phyloP scores from a whole-genome alignment of 441 rosid genomes.

The Euphorbia celastroides region DNA sequence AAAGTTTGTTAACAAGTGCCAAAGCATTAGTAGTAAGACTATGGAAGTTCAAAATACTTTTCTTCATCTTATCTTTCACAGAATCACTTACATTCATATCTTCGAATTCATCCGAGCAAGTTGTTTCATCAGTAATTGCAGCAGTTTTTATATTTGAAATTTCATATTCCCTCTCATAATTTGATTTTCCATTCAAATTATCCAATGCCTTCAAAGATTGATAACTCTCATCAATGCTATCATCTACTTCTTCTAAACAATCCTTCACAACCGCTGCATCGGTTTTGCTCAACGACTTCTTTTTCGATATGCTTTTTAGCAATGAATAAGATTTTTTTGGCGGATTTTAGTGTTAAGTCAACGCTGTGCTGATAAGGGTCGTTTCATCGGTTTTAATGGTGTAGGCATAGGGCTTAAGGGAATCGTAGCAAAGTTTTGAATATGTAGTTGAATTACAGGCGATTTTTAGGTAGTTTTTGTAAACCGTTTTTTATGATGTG shows the following conservation, averaged over 20 bases:
- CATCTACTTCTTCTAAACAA: conserved; percentile 42
- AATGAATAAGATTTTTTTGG: conserved; percentile 25
- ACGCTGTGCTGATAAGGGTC: conserved; percentile 45
- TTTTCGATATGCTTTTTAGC: conserved; percentile 26
- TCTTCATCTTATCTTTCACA: conserved; percentile 38
- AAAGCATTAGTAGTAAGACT: conserved; percentile 57
- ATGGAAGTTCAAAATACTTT: conserved; percentile 31
- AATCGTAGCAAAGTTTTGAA: conserved; percentile 41
- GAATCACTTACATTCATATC: conserved; percentile 30
- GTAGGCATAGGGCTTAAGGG: conserved; percentile 40
- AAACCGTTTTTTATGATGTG: conserved; percentile 18
- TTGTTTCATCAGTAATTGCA: conserved; percentile 55
- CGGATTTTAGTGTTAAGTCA: conserved; percentile 37
- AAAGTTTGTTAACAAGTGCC: conserved; percentile 45
- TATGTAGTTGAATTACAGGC: conserved; percentile 48
- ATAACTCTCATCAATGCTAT: conserved; percentile 43
- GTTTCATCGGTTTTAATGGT: conserved; percentile 40
- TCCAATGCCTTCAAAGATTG: conserved; percentile 35
- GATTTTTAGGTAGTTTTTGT: conserved; percentile 40
- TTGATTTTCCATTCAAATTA: conserved; percentile 12
- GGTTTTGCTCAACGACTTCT: conserved; percentile 23
- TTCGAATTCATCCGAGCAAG: conserved; percentile 65
- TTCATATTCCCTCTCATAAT: conserved; percentile 18
- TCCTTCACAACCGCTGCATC: conserved; percentile 46
- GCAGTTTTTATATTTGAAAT: conserved; percentile 46